Conservation (phyloP, 768 basidiomycete species). For the Rhizopogon roseolus region DNA sequence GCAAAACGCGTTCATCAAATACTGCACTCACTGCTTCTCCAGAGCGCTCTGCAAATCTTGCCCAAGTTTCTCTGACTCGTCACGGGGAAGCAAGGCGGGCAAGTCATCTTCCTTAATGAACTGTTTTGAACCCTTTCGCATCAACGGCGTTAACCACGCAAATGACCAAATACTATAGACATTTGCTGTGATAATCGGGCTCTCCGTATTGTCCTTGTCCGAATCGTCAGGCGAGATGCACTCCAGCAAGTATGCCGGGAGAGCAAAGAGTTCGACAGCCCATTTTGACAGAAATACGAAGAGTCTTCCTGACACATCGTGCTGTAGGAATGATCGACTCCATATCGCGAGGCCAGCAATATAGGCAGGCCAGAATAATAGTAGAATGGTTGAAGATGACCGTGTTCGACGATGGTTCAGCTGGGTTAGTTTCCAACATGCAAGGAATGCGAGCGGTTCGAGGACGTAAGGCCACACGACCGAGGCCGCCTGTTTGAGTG, state of each 20-base stretch:
- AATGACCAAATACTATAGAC: constrained; percentile 83
- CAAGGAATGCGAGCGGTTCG: constrained; percentile 49
- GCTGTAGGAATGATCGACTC: constrained; percentile 50
- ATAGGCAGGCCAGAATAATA: constrained; percentile 83
- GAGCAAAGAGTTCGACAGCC: constrained; percentile 37
- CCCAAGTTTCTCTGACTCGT: constrained; percentile 70
- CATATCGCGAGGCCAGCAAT: constrained; percentile 44
- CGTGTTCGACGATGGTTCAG: constrained; percentile 69
- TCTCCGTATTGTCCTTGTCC: constrained; percentile 46
- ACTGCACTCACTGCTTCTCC: constrained; percentile 51
- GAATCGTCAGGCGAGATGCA: constrained; percentile 59
- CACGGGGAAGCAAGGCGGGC: constrained; percentile 61
- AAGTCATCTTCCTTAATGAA: constrained; percentile 85
- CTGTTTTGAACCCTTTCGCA: constrained; percentile 60
- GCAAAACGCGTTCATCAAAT: background rate
- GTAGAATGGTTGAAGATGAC: constrained; percentile 63
- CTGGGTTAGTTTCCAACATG: constrained; percentile 49
- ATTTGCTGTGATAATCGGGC: constrained; percentile 72
- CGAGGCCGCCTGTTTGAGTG: constrained; percentile 30
- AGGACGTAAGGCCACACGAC: constrained; percentile 51
- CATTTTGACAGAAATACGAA: constrained; percentile 43
- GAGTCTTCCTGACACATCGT: constrained; percentile 25
- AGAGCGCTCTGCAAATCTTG: constrained; percentile 55
- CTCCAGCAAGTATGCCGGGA: constrained; percentile 60
- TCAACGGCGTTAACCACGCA: constrained; percentile 78